phyloP scores from a whole-genome alignment of 768 basidiomycete species.

The Tylopilus balloui region DNA sequence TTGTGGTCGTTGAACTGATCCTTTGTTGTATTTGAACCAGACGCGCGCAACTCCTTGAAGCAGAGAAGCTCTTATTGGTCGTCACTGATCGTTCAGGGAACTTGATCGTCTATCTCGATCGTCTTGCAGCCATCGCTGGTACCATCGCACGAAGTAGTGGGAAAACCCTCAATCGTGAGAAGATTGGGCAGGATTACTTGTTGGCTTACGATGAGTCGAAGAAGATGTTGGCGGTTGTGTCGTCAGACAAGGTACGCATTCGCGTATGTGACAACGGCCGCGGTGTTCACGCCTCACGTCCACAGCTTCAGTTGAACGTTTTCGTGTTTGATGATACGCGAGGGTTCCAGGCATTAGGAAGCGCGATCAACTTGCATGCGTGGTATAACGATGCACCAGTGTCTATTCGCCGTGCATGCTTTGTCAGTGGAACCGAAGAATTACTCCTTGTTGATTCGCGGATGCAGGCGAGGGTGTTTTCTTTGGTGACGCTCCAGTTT shows the following conservation, averaged over 20 bases:
- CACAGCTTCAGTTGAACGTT: slow-evolving; percentile 34
- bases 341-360: slow-evolving; percentile 39
- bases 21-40: slow-evolving; percentile 13
- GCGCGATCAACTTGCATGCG: slow-evolving; percentile 34
- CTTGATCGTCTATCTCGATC: slow-evolving; percentile 39
- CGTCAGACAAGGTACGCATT: slow-evolving; percentile 36
- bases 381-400: slow-evolving; percentile 41
- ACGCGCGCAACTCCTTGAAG: slow-evolving; percentile 39
- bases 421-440: slow-evolving; percentile 50
- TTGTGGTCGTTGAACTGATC: neutral
- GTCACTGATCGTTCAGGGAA: slow-evolving; percentile 33
- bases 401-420: slow-evolving; percentile 36
- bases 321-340: slow-evolving; percentile 47
- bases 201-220: slow-evolving; percentile 51
- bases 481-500: slow-evolving; percentile 44
- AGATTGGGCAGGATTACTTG: slow-evolving; percentile 42
- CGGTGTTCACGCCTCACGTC: neutral
- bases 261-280: neutral
- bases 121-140: slow-evolving; percentile 26
- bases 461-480: slow-evolving; percentile 47
- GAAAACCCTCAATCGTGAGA: slow-evolving; percentile 40
- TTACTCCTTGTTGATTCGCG: slow-evolving; percentile 45
- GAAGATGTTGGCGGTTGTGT: slow-evolving; percentile 44
- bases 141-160: slow-evolving; percentile 27
- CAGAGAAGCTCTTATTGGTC: slow-evolving; percentile 41